A percentile compares a stretch with the other conserved stretches of the same genome.
Conservation (phyloP, 2,329 filamentous ascomycete genomes). For the Myriosclerotinia duriaeana region DNA sequence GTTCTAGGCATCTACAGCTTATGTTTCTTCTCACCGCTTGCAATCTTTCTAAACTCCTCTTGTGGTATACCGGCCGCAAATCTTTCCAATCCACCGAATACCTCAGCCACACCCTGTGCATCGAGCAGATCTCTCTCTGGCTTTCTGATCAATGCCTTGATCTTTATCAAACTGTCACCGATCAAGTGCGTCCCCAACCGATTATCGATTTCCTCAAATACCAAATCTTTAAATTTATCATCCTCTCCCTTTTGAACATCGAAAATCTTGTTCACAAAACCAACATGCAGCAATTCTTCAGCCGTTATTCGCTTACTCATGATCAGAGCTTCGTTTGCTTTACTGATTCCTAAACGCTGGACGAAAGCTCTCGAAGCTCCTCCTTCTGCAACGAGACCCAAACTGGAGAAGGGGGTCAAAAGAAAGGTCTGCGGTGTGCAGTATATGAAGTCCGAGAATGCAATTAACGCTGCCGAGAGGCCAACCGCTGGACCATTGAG, state of each 20-base stretch:
- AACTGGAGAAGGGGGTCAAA: constrained; percentile 84
- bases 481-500: constrained; percentile 92
- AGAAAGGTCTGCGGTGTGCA: constrained; percentile 77
- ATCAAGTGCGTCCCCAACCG: constrained; percentile 76
- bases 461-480: constrained; percentile 78
- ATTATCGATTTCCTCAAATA: constrained; percentile 79
- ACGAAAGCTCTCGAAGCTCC: constrained; percentile 78
- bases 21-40: constrained; percentile 86
- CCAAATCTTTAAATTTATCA: constrained; percentile 66
- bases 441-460: constrained; percentile 91
- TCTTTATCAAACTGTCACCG: constrained; percentile 73
- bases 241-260: constrained; percentile 58
- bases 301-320: constrained; percentile 78
- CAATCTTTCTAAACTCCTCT: constrained; percentile 83
- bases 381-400: constrained; percentile 89
- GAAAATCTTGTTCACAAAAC: constrained; percentile 87
- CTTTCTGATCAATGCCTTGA: constrained; percentile 78
- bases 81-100: constrained; percentile 78
- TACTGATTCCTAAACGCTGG: constrained; percentile 72
- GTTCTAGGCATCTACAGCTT: constrained; percentile 62
- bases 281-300: constrained; percentile 70
- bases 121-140: constrained; percentile 74
- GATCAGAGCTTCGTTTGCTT: constrained; percentile 89
- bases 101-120: constrained; percentile 75
- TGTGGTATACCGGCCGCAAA: constrained; percentile 70